phyloP scores from a whole-genome alignment of 495 filamentous ascomycete genomes.

The Trichocladium uniseriatum region DNA sequence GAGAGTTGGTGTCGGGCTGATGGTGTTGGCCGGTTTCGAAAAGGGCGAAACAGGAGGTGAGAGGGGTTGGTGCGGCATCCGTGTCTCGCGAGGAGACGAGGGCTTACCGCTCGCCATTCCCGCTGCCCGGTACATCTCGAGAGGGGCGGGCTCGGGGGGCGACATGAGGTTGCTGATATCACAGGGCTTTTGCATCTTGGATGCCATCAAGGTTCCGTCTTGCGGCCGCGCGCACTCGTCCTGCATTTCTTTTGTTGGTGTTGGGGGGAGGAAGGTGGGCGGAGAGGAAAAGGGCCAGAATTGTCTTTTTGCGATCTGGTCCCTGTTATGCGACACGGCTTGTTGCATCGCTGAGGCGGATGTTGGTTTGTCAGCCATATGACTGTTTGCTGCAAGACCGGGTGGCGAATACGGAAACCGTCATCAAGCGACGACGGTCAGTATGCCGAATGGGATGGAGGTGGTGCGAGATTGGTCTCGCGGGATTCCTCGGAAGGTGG shows the following conservation, averaged over 20 bases:
- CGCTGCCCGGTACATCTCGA: constrained; percentile 48
- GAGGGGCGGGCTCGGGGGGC: constrained; percentile 55
- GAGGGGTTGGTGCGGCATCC: constrained; percentile 45
- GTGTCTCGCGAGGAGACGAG: constrained; percentile 24
- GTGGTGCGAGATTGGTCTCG: neutral
- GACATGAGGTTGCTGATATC: constrained; percentile 60
- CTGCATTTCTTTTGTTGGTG: constrained; percentile 13
- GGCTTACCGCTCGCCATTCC: constrained; percentile 25
- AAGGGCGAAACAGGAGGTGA: constrained; percentile 69
- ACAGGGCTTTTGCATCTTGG: constrained; percentile 23
- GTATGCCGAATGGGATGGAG: neutral
- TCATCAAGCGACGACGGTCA: constrained; percentile 9
- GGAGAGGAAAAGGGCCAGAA: constrained; percentile 4
- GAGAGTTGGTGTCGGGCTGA: constrained; percentile 38
- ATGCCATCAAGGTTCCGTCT: constrained; percentile 1
- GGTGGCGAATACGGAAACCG: constrained; percentile 14
- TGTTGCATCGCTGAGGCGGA: constrained; percentile 7
- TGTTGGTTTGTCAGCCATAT: constrained; percentile 21
- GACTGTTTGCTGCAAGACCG: constrained; percentile 10
- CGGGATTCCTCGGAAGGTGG: neutral
- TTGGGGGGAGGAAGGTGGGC: constrained; percentile 3
- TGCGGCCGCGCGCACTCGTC: neutral
- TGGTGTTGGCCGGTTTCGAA: constrained; percentile 27
- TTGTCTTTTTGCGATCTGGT: constrained; percentile 7
- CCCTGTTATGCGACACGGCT: constrained; percentile 6